Base-by-base conservation (phyloP, 2,329 filamentous ascomycete genomes). In the Beauveria medogensis region DNA sequence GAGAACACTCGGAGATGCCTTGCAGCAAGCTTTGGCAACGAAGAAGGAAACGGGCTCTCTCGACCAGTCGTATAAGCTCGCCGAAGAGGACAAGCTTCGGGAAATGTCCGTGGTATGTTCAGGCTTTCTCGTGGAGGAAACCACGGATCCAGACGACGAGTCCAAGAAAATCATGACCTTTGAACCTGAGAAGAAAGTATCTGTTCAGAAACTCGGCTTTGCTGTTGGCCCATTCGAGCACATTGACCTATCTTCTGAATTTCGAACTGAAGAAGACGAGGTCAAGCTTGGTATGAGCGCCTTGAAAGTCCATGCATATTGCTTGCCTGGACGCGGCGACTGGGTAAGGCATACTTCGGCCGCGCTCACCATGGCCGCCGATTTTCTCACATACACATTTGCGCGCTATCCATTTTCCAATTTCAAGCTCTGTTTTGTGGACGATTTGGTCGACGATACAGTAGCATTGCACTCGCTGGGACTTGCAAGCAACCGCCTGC, bases 191-290 rank as follows among this genome's bases (percentile, higher is more conserved):
- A 86, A 87, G 64, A 85, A 89, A 55, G 85, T 94, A 9, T 87
- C 92, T 1, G 88, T 93, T 1, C 89, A 92, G 64, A 93, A 97
- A 71, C 87, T 99, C 65, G 93, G 92, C 5, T 96, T 99, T 72
- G 90, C 92, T 2, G 84, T 97, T 60, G 94, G 95, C 0, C 94
- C 95, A 0, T 99, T 99, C 71, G 92, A 97, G 73, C 89, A 93
- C 66, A 87, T 97, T 58, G 91, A 97, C 69, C 79, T 99, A 5
- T 85, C 80, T 64, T 89, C 91, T 2, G 90, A 93, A 67, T 96
- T 91, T 68, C 87, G 95, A 55, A 91, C 92, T 51, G 91, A 91
- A 64, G 91, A 95, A 66, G 91, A 96, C 65, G 92, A 97, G 69
- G 91, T 95, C 67, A 91, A 92, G 71, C 83, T 99, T 59, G 91